These are phyloP conservation scores for Diversispora epigaea DNA, from an alignment of 192 early-diverging fungal species.

Conservation along the genomic window DNA sequence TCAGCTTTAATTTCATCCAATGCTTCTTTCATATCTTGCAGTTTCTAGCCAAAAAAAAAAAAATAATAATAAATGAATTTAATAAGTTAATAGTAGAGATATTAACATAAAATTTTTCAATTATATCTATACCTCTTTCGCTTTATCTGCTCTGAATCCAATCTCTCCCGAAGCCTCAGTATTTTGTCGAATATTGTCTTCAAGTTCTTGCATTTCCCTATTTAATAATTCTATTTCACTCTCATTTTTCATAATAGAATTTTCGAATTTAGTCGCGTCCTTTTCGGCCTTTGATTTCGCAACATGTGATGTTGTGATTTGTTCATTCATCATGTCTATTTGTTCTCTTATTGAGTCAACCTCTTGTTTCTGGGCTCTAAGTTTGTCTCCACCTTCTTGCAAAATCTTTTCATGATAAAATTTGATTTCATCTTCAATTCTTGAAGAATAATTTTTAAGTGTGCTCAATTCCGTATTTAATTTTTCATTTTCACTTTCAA, in stretches of 20 bases:
- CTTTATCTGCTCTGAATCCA: constrained; percentile 44
- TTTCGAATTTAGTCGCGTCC: constrained; percentile 66
- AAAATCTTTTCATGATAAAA: constrained; percentile 86
- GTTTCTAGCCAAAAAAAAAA: constrained; percentile 38
- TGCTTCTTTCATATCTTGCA: constrained; percentile 70
- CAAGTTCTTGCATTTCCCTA: constrained; percentile 62
- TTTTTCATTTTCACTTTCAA: constrained; percentile 47
- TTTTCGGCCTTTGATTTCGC: constrained; percentile 76
- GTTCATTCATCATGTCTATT: constrained; percentile 66
- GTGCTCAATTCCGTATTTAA: constrained; percentile 47
- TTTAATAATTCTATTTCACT: constrained; percentile 64
- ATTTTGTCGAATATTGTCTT: constrained; percentile 59
- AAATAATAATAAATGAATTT: neutral
- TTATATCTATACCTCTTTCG: constrained; percentile 41
- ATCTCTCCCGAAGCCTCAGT: constrained; percentile 47
- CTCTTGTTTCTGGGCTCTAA: constrained; percentile 82
- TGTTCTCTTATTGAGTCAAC: constrained; percentile 79
- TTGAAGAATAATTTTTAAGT: constrained; percentile 57
- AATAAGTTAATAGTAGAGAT: neutral
- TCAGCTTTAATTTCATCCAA: constrained; percentile 65
- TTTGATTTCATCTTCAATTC: constrained; percentile 78
- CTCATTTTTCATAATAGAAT: constrained; percentile 63
- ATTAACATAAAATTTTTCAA: neutral
- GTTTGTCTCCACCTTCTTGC: constrained; percentile 83
- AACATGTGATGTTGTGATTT: constrained; percentile 71